phyloP scores from a whole-genome alignment of 2,329 filamentous ascomycete species.

The Penicillium palitans region DNA sequence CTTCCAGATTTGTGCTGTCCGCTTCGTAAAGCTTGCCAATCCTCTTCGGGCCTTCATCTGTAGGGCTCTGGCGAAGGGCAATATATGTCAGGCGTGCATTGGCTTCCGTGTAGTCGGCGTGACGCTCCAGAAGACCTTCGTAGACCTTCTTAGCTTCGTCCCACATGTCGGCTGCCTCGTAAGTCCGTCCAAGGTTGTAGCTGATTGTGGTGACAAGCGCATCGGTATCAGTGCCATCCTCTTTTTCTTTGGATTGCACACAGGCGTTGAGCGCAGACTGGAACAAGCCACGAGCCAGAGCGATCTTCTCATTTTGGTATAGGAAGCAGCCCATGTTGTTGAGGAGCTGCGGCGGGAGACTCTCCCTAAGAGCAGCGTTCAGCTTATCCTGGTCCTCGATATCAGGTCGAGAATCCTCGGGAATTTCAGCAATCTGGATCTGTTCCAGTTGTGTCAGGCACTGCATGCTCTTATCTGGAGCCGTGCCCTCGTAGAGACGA shows the following conservation, averaged over 20 bases:
- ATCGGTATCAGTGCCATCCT: constrained; percentile 78
- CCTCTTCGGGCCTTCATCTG: constrained; percentile 81
- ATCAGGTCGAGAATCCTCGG: constrained; percentile 65
- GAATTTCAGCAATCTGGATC: constrained; percentile 77
- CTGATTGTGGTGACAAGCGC: constrained; percentile 93
- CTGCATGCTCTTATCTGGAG: constrained; percentile 86
- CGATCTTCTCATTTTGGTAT: constrained; percentile 80
- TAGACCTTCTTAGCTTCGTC: constrained; percentile 88
- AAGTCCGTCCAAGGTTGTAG: constrained; percentile 92
- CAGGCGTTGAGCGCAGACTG: constrained; percentile 89
- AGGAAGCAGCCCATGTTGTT: constrained; percentile 98
- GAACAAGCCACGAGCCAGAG: constrained; percentile 80
- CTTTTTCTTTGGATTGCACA: constrained; percentile 74
- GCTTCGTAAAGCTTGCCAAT: constrained; percentile 83
- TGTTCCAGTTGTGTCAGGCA: constrained; percentile 91
- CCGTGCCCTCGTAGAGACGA: constrained; percentile 80
- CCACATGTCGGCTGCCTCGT: constrained; percentile 77
- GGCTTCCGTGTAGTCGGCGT: constrained; percentile 90
- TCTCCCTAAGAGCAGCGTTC: constrained; percentile 65
- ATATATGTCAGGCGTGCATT: constrained; percentile 88
- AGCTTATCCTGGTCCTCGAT: constrained; percentile 60
- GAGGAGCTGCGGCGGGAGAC: constrained; percentile 82
- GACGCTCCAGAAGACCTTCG: constrained; percentile 77
- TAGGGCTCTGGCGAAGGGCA: constrained; percentile 74
- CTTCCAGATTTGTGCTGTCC: constrained; percentile 82